Percentiles rank a stretch among this genome's conserved stretches.
Evolutionary conservation across 2,329 filamentous ascomycete genomes (phyloP).

Genomic region (Arthrobotrys conoides): DNA sequence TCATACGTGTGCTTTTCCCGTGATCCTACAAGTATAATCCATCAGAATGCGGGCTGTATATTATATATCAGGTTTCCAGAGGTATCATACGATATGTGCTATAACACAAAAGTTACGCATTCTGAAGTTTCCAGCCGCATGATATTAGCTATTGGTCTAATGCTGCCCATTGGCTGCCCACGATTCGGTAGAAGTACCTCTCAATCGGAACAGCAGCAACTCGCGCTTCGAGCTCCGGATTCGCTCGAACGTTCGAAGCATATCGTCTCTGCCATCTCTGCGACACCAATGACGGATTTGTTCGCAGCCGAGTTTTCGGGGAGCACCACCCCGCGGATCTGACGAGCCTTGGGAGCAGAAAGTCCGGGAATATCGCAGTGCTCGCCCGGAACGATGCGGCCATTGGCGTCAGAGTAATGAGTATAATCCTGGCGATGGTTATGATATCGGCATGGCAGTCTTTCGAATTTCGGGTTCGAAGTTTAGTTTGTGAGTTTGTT

Average conservation of each 20-base stretch:
- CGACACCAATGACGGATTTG: background rate
- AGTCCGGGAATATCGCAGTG: slow-evolving; percentile 44
- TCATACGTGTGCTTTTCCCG: slow-evolving; percentile 85
- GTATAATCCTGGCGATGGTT: background rate
- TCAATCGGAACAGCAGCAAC: slow-evolving; percentile 83
- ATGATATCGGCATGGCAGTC: slow-evolving; percentile 33
- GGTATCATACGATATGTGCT: slow-evolving; percentile 78
- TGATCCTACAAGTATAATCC: slow-evolving; percentile 74
- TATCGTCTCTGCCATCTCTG: slow-evolving; percentile 40
- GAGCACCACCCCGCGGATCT: slow-evolving; percentile 28
- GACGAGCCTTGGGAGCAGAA: slow-evolving; percentile 39
- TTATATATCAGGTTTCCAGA: slow-evolving; percentile 15
- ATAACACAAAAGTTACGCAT: slow-evolving; percentile 97
- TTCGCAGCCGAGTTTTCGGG: slow-evolving; percentile 32
- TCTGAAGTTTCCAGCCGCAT: slow-evolving; percentile 15
- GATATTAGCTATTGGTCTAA: slow-evolving; percentile 15
- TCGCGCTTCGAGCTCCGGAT: slow-evolving; percentile 71
- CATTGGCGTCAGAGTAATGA: slow-evolving; percentile 44
- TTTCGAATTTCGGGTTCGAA: slow-evolving; percentile 8
- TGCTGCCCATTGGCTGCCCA: slow-evolving; percentile 2
- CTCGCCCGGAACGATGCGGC: slow-evolving; percentile 52
- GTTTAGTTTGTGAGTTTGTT: background rate
- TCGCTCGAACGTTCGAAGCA: slow-evolving; percentile 46
- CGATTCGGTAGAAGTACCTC: slow-evolving; percentile 70
- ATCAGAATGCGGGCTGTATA: slow-evolving; percentile 42